Evolutionary conservation across 2,329 filamentous ascomycete species (phyloP).

Genomic region (Didymella glomerata): DNA sequence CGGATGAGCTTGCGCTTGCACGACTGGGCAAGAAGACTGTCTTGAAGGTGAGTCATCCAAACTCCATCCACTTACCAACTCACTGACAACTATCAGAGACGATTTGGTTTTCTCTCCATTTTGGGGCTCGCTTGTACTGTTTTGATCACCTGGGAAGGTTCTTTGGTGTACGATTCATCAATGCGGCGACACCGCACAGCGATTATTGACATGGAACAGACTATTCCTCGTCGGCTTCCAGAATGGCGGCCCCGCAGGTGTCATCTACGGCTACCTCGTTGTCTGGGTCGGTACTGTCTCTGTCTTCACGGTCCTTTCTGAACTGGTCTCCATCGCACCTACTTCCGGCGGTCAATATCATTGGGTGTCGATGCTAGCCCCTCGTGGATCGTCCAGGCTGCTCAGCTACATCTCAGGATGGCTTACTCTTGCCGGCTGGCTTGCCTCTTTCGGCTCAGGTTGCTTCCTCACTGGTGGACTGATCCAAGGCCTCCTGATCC

Average conservation of each 20-base stretch:
- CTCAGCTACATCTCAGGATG: constrained; percentile 56
- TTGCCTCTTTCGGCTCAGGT: constrained; percentile 43
- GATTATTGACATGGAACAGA: constrained; percentile 23
- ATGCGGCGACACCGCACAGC: not conserved
- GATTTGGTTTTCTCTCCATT: constrained; percentile 40
- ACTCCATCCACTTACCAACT: not conserved
- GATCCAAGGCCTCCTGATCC: constrained; percentile 45
- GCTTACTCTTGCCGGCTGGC: constrained; percentile 54
- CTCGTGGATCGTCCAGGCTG: constrained; percentile 46
- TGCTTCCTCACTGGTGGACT: constrained; percentile 40
- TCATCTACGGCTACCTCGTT: constrained; percentile 43
- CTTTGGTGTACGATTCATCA: constrained; percentile 30
- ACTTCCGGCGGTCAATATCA: constrained; percentile 49
- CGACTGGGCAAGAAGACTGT: constrained; percentile 37
- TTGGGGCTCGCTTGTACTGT: constrained; percentile 42
- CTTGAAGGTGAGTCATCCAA: constrained; percentile 26
- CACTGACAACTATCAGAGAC: constrained; percentile 26
- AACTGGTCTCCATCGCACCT: constrained; percentile 48
- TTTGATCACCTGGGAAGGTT: constrained; percentile 42
- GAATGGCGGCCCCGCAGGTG: constrained; percentile 44
- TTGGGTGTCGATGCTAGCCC: constrained; percentile 54
- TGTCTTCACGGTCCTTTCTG: constrained; percentile 38
- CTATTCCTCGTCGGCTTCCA: constrained; percentile 31
- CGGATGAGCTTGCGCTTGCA: constrained; percentile 33
- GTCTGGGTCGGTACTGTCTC: constrained; percentile 44